phyloP scores from a whole-genome alignment of 768 basidiomycete species.

The Podaxis sp. region DNA sequence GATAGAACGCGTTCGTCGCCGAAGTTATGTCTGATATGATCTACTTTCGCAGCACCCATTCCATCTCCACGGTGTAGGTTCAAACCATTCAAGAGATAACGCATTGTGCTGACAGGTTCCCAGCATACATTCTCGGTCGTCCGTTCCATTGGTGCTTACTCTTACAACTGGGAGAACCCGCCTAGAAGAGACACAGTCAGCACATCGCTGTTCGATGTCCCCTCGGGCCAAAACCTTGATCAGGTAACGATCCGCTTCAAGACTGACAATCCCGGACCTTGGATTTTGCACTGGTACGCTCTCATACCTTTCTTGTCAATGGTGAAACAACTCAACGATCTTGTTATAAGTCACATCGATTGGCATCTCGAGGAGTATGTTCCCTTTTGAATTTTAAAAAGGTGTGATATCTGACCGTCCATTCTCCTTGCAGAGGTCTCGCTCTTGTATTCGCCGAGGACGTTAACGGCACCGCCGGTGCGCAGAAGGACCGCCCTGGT shows the following conservation, averaged over 20 bases:
- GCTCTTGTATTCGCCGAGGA: constrained; percentile 19
- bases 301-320: not conserved
- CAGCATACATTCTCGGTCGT: constrained; percentile 23
- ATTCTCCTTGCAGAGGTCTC: constrained; percentile 11
- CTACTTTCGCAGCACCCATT: constrained; percentile 11
- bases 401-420: not conserved
- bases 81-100: not conserved
- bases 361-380: constrained; percentile 19
- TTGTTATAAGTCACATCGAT: constrained; percentile 16
- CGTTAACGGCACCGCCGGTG: not conserved
- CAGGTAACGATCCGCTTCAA: constrained; percentile 43
- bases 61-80: constrained; percentile 26
- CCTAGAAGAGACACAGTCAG: constrained; percentile 18
- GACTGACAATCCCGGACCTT: constrained; percentile 47
- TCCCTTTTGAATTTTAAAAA: not conserved
- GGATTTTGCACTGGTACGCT: constrained; percentile 23
- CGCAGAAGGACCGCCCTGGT: not conserved
- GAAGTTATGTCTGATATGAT: not conserved
- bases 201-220: not conserved
- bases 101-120: not conserved
- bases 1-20: not conserved
- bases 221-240: constrained; percentile 14
- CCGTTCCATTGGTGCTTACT: constrained; percentile 2
- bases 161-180: constrained; percentile 14
- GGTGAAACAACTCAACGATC: not conserved